Conservation (phyloP, 805 yeast genomes). For the Yamadazyma olivae region DNA sequence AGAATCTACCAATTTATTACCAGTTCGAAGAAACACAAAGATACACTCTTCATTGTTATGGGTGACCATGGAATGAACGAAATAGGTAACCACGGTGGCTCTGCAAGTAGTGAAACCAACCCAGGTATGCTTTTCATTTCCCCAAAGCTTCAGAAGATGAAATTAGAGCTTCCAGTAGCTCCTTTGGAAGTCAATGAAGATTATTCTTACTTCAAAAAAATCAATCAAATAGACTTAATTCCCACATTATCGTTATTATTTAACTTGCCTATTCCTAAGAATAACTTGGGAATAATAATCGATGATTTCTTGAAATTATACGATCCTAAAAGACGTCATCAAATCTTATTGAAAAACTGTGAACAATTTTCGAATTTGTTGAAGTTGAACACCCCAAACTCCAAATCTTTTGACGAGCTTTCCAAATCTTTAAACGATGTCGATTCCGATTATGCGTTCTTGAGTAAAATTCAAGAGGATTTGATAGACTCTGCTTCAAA, state of each 20-base stretch:
- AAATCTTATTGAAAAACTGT: constrained; percentile 52
- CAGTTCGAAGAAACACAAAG: constrained; percentile 15
- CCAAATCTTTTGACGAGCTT: background rate
- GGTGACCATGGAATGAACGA: constrained; percentile 99
- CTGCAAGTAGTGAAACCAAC: constrained; percentile 87
- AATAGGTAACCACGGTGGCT: constrained; percentile 95
- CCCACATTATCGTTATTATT: constrained; percentile 64
- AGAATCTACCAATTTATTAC: constrained; percentile 39
- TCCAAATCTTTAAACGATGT: constrained; percentile 1
- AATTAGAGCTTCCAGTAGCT: constrained; percentile 19
- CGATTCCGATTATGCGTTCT: constrained; percentile 23
- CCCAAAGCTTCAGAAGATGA: constrained; percentile 43
- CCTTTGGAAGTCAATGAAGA: constrained; percentile 40
- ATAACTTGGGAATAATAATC: constrained; percentile 71
- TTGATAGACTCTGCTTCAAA: constrained; percentile 66
- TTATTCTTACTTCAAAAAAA: constrained; percentile 49
- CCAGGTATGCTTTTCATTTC: constrained; percentile 76
- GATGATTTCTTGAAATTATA: constrained; percentile 55
- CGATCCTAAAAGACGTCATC: constrained; percentile 28
- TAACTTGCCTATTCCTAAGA: constrained; percentile 66
- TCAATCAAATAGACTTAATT: constrained; percentile 71
- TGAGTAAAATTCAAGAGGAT: constrained; percentile 45
- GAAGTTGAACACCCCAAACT: constrained; percentile 16
- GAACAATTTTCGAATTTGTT: constrained; percentile 50
- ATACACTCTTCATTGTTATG: constrained; percentile 67